Conservation (phyloP, 2,329 filamentous ascomycete species). For the Pleomassaria siparia region DNA sequence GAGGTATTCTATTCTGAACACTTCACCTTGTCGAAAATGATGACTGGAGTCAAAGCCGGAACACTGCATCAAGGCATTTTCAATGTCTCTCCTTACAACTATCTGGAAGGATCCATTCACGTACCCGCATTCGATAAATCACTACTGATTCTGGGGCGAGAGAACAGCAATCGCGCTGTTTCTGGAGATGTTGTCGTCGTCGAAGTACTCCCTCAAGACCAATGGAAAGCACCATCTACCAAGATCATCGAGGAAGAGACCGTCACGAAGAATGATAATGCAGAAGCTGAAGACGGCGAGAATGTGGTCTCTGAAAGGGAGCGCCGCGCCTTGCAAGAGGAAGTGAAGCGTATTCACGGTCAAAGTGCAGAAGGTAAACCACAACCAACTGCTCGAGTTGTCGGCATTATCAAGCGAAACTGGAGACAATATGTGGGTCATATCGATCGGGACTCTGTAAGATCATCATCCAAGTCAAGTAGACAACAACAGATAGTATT, state of each 20-base stretch:
- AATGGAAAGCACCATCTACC: slow-evolving; percentile 95
- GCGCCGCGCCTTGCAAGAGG: slow-evolving; percentile 82
- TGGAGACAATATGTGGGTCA: slow-evolving; percentile 98
- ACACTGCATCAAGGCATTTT: slow-evolving; percentile 92
- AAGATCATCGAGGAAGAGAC: slow-evolving; percentile 95
- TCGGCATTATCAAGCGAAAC: slow-evolving; percentile 91
- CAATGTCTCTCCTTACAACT: slow-evolving; percentile 97
- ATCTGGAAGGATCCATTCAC: slow-evolving; percentile 88
- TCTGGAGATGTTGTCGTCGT: slow-evolving; percentile 92
- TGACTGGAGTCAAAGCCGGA: slow-evolving; percentile 87
- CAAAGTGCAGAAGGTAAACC: slow-evolving; percentile 73
- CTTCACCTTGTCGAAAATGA: slow-evolving; percentile 84
- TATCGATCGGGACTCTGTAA: slow-evolving; percentile 83
- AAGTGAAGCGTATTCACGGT: slow-evolving; percentile 82
- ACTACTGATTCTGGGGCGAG: slow-evolving; percentile 82
- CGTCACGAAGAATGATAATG: slow-evolving; percentile 89
- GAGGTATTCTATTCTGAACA: slow-evolving; percentile 88
- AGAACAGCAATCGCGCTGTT: slow-evolving; percentile 93
- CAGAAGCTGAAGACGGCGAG: slow-evolving; percentile 72
- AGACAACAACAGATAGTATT: slow-evolving; percentile 91
- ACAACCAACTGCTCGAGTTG: slow-evolving; percentile 88
- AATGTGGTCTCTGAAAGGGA: slow-evolving; percentile 88
- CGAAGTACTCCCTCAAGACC: slow-evolving; percentile 87
- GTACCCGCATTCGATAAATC: slow-evolving; percentile 88
- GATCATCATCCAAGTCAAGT: slow-evolving; percentile 71